Base-by-base conservation (phyloP, 1,284 basidiomycete species). In the Boletellus deceptivus region DNA sequence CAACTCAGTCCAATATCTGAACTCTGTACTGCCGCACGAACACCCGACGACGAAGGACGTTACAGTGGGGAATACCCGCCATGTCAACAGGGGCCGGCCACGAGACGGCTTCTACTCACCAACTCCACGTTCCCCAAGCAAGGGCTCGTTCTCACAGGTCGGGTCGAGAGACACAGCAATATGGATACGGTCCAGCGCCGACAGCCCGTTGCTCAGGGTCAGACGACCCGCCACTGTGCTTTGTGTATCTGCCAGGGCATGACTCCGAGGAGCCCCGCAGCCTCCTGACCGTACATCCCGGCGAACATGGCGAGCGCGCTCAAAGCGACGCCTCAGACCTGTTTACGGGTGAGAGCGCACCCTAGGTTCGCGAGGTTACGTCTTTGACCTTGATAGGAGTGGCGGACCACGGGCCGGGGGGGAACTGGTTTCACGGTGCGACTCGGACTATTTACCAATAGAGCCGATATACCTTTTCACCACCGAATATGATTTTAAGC, bases 81-180 rank as follows among this genome's bases (percentile, higher is more conserved):
- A 27, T 35, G 27, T 36, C 24, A 36, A 29, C 47, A 48, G 7
- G 24, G 24, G 20, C 16, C 29, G 16, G n/a, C 46, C 25, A 29
- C 24, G 48, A 47, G 51, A 39, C 43, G 40, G 48, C 46, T 59
- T 50, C 49, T 37, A 43, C 24, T 48, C 36, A 31, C 5, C 20
- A 18, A 9, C 27, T n/a, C 29, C 22, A 39, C n/a, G 1, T 20
- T 34, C 42, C 35, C 29, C 22, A 20, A 35, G 16, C 13, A 43
- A 35, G 11, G 25, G 13, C 24, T 7, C 37, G 31, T 48, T 64
- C 48, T 56, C 49, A 59, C 51, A 35, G 41, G 24, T 36, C 20
- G 33, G 20, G 25, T 29, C 42, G 40, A 43, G 33, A 47, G 33
- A 37, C 49, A 50, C 60, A 50, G 52, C 52, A 36, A 35, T 27